These are phyloP conservation scores for Clitopilus passeckerianus DNA, from an alignment of 768 basidiomycete species.

Conservation along the genomic window DNA sequence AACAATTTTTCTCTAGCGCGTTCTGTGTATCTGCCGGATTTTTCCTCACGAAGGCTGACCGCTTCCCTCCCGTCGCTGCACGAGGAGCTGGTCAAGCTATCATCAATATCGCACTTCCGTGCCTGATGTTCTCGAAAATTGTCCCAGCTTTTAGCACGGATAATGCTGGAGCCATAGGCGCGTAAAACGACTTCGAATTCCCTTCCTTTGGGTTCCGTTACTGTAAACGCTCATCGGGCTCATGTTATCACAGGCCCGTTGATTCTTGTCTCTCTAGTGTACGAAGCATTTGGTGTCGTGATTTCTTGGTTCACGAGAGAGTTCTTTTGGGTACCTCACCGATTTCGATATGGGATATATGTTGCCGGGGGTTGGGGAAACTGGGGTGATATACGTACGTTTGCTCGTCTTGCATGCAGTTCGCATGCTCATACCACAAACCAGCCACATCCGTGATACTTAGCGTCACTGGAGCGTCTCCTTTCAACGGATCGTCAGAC, in stretches of 20 bases:
- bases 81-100: conserved; percentile 56
- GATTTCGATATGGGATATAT: conserved; percentile 67
- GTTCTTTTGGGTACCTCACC: conserved; percentile 74
- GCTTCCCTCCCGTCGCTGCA: conserved; percentile 55
- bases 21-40: conserved; percentile 53
- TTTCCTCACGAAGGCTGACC: conserved; percentile 51
- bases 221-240: not conserved
- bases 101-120: conserved; percentile 60
- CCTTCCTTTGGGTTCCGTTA: not conserved
- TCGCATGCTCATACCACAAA: not conserved
- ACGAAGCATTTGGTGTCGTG: conserved; percentile 48
- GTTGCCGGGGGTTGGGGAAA: conserved; percentile 70
- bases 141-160: conserved; percentile 58
- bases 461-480: conserved; percentile 54
- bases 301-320: conserved; percentile 54
- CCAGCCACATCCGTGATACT: conserved; percentile 62
- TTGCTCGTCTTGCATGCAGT: not conserved
- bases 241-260: conserved; percentile 47
- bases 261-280: conserved; percentile 53
- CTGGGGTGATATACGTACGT: conserved; percentile 66
- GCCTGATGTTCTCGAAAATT: conserved; percentile 68
- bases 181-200: conserved; percentile 4
- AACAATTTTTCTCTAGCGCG: conserved; percentile 28
- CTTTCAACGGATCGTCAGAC: conserved; percentile 56
- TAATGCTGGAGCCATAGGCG: conserved; percentile 53